Base-by-base conservation (phyloP, 1,284 basidiomycete genomes). In the Naganishia sp. region DNA sequence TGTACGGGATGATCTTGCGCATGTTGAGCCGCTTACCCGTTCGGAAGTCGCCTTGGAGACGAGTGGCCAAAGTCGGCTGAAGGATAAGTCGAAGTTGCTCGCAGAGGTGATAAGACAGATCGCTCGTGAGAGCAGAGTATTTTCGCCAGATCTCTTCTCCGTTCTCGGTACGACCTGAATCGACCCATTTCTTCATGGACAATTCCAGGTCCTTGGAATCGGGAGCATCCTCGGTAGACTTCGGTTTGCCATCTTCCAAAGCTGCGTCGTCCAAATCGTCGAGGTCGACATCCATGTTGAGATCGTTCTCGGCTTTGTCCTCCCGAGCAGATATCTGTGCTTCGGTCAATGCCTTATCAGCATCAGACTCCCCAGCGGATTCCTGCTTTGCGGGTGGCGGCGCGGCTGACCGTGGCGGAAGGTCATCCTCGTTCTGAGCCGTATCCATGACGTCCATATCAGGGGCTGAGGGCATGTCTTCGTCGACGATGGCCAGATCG, bases 1-100 rank as follows among this genome's bases (percentile, higher is more conserved):
- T 95, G 83, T 97, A 99, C 2, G 92, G 88, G 65, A 99, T 94
- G 77, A 99, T 94, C 83, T 96, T 96, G 78, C 95, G 93, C 95
- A 99, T 98, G 80, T 99, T 99, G 53, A 99, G 86, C 28, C 96
- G 86, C 81, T 99, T 99, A 61, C 96, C 96, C 0, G 92, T 97
- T 52, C 95, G 90, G 80, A 96, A 99, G 82, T 99, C 96, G 51
- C 96, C 96, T 79, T 91, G 90, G 49, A 99, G 84, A 31, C 96
- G 87, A 11, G 95, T 97, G 2, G 96, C 94, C 49, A 91, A 84
- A 0, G 95, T 98, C 0, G 96, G 96, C 68, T 94, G 94, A 28
- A 99, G 85, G 74, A 99, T 96, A 58, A 99, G 88, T 23, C 96
- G 92, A 17, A 99, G 86, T 77, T 98, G 95, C 80, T 99, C 96